These are phyloP conservation scores for Umbelopsis vinacea DNA, from an alignment of 192 early-diverging fungal genomes.

Conservation along the genomic window DNA sequence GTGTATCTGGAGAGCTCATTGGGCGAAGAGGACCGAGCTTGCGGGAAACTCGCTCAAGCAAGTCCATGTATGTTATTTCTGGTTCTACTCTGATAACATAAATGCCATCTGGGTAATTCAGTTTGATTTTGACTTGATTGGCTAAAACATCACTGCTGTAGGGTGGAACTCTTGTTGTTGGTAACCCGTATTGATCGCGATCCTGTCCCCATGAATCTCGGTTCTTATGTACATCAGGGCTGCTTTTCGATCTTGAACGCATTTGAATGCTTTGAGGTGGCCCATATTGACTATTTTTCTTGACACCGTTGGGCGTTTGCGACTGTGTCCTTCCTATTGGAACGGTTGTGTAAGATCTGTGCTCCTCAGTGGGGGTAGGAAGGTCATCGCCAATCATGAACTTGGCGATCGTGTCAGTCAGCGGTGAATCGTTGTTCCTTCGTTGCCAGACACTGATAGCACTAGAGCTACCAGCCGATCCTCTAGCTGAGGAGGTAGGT, in stretches of 20 bases:
- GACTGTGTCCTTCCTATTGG: conserved; percentile 42
- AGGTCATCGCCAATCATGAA: conserved; percentile 48
- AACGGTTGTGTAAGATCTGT: conserved; percentile 29
- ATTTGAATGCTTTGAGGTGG: conserved; percentile 31
- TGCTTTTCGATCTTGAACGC: conserved; percentile 57
- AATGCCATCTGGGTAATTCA: conserved; percentile 86
- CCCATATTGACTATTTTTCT: not conserved
- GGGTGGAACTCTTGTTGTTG: conserved; percentile 11
- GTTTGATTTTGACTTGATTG: conserved; percentile 75
- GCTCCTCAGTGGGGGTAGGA: conserved; percentile 9
- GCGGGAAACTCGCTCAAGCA: conserved; percentile 81
- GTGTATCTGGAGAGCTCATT: conserved; percentile 54
- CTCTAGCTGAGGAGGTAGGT: conserved; percentile 37
- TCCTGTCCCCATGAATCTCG: not conserved
- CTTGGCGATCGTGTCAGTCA: conserved; percentile 51
- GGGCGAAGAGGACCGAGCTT: conserved; percentile 85
- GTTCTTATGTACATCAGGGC: conserved; percentile 54
- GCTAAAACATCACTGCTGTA: conserved; percentile 8
- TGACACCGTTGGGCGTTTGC: conserved; percentile 24
- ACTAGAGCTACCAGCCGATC: conserved; percentile 16
- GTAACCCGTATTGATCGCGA: conserved; percentile 12
- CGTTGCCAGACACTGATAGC: conserved; percentile 42
- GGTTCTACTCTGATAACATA: conserved; percentile 85
- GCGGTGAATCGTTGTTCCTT: conserved; percentile 43
- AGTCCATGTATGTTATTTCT: conserved; percentile 74